A percentile compares a stretch with the other conserved stretches of the same genome.
phyloP scores from a whole-genome alignment of 78 protist species.

The Dictyostelium capitatum region DNA sequence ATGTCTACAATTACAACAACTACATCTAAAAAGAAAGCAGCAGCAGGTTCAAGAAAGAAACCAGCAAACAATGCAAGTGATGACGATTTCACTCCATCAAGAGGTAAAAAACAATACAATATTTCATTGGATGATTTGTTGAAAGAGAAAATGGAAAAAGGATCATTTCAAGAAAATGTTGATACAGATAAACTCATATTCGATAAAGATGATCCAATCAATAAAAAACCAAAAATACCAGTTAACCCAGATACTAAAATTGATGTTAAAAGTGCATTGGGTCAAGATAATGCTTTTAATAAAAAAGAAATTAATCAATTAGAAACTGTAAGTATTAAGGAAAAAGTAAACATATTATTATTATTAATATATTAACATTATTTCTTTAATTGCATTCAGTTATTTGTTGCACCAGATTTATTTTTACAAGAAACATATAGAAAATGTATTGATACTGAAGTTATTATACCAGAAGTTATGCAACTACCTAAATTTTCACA shows the following conservation, averaged over 20 bases:
- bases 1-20: not conserved
- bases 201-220: not conserved
- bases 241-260: not conserved
- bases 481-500: not conserved
- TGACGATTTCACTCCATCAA: not conserved
- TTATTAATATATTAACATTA: no score
- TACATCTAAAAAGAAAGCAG: not conserved
- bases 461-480: not conserved
- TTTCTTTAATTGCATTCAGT: no score
- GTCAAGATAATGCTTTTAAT: not conserved
- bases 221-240: not conserved
- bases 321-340: not conserved
- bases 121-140: slow-evolving; percentile 21
- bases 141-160: not conserved
- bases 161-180: not conserved
- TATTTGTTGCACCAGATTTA: not conserved
- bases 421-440: not conserved
- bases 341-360: not conserved
- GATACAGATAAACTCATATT: slow-evolving; percentile 2
- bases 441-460: not conserved
- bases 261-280: not conserved
- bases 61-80: not conserved
- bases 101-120: not conserved
- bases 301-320: not conserved
- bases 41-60: not conserved